Evolutionary conservation across 2,329 filamentous ascomycete species (phyloP), one percentile per base, ranked within the genome.

Genomic region (Rhinocladiella mackenziei): DNA sequence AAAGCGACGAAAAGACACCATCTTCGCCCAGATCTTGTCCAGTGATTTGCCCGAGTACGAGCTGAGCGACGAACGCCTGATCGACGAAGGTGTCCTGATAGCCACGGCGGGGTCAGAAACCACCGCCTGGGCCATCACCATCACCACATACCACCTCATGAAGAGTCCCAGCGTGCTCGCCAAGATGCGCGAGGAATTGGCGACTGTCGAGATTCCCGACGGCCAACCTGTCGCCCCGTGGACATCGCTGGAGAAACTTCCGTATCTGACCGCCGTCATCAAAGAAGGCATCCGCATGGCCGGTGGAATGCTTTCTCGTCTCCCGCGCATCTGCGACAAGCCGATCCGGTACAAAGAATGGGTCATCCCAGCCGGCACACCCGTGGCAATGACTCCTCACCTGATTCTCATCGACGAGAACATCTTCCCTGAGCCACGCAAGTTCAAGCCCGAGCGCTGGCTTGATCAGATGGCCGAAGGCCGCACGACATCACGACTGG

Each of bases 361-460:
- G 37, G 43, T 45, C 3, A 66, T 66, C 30, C 62, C 63, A 1
- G 56, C 61, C 0, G 56, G 59, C 5, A 60, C 56, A 11, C 58
- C 59, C 4, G 50, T 61, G 5, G 49, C 54, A 29, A 61, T 60
- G 58, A 58, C 56, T 2, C 52, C 48, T 6, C 47, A 51, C 10
- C 40, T 56, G 8, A 33, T 60, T 29, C 63, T 65, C 37, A 59
- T 58, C 50, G 60, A 66, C 37, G 54, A 54, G 22, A 46, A 52
- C 6, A 58, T 68, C 13, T 66, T 65, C 38, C 60, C 58, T 0
- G 54, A 62, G 3, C 54, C 61, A 2, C 26, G 48, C 1, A 40
- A 39, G 6, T 66, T 65, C 39, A 25, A 23, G 2, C 62, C 63
- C 0, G 59, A 61, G 32, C 56, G 63, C 2, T 64, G 62, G 62